phyloP scores from a whole-genome alignment of 371 early-diverging fungal genomes.

The Gilbertella persicaria region DNA sequence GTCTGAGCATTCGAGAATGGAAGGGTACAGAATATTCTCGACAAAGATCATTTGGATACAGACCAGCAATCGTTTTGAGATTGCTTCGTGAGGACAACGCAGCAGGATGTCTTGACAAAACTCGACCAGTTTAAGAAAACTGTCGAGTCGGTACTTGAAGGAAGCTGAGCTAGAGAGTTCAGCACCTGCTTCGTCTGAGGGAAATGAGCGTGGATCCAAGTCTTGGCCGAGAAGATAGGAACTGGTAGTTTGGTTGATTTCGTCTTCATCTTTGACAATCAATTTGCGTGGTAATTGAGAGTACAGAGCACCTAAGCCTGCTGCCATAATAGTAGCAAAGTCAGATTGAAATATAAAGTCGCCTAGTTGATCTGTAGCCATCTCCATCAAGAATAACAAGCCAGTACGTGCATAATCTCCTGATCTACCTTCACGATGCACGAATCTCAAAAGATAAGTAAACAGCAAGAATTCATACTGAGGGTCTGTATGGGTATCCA shows the following conservation, averaged over 20 bases:
- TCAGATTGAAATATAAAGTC: conserved; percentile 82
- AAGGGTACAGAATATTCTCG: conserved; percentile 84
- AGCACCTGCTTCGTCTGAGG: conserved; percentile 25
- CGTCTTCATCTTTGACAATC: conserved; percentile 51
- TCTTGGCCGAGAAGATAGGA: conserved; percentile 54
- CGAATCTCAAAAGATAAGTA: conserved; percentile 81
- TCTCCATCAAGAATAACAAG: conserved; percentile 82
- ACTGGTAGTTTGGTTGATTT: conserved; percentile 36
- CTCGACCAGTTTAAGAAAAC: conserved; percentile 76
- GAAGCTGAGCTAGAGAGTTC: conserved; percentile 58
- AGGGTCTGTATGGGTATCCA: no score
- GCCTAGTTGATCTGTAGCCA: conserved; percentile 73
- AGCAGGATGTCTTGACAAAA: conserved; percentile 86
- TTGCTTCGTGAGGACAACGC: conserved; percentile 75
- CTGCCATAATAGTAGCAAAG: conserved; percentile 80
- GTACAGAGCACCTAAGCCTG: conserved; percentile 88
- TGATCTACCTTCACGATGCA: conserved; percentile 85
- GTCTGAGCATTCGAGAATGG: conserved; percentile 86
- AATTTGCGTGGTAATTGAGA: conserved; percentile 89
- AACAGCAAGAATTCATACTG: conserved; percentile 85
- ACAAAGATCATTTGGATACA: conserved; percentile 77
- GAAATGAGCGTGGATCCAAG: no score
- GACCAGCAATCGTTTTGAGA: conserved; percentile 64
- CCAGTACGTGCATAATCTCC: conserved; percentile 93
- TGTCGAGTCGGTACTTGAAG: conserved; percentile 77